Conservation (phyloP, 1,284 basidiomycete genomes). For the Pseudomicrostroma phylloplanum region DNA sequence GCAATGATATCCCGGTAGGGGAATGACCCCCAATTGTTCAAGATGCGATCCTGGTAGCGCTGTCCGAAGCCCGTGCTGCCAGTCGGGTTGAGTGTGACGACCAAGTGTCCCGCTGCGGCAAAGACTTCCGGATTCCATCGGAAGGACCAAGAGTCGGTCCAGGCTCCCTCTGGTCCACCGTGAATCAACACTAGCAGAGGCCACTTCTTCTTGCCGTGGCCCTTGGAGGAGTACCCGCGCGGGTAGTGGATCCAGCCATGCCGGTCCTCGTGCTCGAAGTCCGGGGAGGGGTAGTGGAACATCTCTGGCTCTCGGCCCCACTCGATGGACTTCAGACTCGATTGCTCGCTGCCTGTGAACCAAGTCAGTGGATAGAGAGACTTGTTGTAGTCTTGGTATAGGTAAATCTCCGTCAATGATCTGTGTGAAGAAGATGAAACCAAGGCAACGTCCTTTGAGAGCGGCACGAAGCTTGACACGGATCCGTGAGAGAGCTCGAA, state of each 20-base stretch:
- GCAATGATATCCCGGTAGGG: slow-evolving; percentile 24
- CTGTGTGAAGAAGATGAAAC: slow-evolving; percentile 15
- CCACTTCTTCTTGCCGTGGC: slow-evolving; percentile 5
- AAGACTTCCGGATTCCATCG: slow-evolving; percentile 40
- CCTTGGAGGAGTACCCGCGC: slow-evolving; percentile 17
- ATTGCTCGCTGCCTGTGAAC: slow-evolving; percentile 11
- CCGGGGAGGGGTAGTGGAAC: slow-evolving; percentile 19
- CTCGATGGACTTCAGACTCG: slow-evolving; percentile 16
- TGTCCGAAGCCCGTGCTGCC: slow-evolving; percentile 38
- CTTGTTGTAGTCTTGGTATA: neutral
- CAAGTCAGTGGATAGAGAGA: neutral
- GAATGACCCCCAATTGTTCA: slow-evolving; percentile 35
- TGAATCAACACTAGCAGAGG: slow-evolving; percentile 30
- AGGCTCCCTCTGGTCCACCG: slow-evolving; percentile 41
- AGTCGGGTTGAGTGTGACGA: slow-evolving; percentile 32
- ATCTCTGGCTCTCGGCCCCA: slow-evolving; percentile 24
- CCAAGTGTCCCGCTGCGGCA: slow-evolving; percentile 32
- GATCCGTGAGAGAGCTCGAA: slow-evolving; percentile 8
- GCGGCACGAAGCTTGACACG: slow-evolving; percentile 6
- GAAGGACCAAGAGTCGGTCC: slow-evolving; percentile 30
- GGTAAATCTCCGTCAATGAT: slow-evolving; percentile 22
- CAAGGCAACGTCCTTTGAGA: slow-evolving; percentile 15
- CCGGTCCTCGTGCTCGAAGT: slow-evolving; percentile 17
- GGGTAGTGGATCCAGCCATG: slow-evolving; percentile 27
- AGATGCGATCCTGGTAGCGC: slow-evolving; percentile 30